phyloP scores from a whole-genome alignment of 805 yeast species.

The Priceomyces fermenticarens region DNA sequence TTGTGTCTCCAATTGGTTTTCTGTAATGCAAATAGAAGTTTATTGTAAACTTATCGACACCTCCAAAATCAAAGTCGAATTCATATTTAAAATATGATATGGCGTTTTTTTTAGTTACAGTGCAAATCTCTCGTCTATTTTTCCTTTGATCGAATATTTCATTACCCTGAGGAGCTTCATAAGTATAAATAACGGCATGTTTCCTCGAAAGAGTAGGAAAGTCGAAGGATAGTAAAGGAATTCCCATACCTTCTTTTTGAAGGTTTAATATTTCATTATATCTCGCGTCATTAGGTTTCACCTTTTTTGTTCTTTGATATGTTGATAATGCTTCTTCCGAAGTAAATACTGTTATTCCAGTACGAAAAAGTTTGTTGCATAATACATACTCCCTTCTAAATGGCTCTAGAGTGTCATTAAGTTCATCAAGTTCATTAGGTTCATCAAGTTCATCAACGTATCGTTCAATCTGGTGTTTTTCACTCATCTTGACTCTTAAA shows the following conservation, averaged over 20 bases:
- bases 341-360: not conserved
- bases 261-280: not conserved
- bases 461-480: too few relatives aligned
- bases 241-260: conserved; percentile 2
- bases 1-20: conserved; percentile 2
- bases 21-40: not conserved
- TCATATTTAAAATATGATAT: not conserved
- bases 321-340: conserved; percentile 1
- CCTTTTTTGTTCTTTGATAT: not conserved
- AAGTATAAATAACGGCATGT: not conserved
- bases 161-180: not conserved
- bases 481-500: too few relatives aligned
- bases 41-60: not conserved
- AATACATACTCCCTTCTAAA: not conserved
- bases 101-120: not conserved
- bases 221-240: not conserved
- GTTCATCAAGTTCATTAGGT: too few relatives aligned
- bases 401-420: not conserved
- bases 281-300: not conserved
- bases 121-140: not conserved
- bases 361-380: not conserved
- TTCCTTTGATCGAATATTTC: not conserved
- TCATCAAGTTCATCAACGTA: too few relatives aligned
- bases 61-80: not conserved
- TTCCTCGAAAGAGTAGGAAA: not conserved